Base-by-base conservation (phyloP, 805 yeast genomes). In the Kodamaea hsintzibuensis region DNA sequence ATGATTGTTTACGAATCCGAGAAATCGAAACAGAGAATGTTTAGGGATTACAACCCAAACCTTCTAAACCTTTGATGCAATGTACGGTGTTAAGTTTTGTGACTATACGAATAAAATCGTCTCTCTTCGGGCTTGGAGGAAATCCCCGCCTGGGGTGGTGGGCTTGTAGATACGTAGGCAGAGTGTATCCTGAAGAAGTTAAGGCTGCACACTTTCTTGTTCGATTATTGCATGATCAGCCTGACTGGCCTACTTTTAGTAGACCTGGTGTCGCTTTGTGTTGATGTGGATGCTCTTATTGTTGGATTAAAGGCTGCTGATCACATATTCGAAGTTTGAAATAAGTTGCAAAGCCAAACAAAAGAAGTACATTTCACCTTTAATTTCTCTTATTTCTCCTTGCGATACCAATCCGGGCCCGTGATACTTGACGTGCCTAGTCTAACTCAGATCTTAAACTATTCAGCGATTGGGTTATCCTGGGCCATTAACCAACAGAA, bases 271-370 rank as follows among this genome's bases (percentile, higher is more conserved):
- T 16, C 25, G 22, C 9, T 40, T 40, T 16, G 44, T 19, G 25
- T 16, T 17, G n/a, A 16, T 17, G n/a, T 40, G 19, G 19, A 2
- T 7, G 35, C 13, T 16, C 19, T 12, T 40, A 10, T 40, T 16
- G 44, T 40, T n/a, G 44, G 13, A 17, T 40, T n/a, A 40, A 19
- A 16, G 44, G 44, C 44, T 40, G 44, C 25, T 14, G 25, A 40
- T 40, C 44, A 40, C 44, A 40, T 40, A 40, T 40, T 40, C 44
- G 44, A 40, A 40, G 44, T 13, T 7, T 16, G 44, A 17, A 17
- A 10, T 19, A 30, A 5, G 35, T 40, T 40, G 25, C 44, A 17
- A 17, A 40, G 14, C 17, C 25, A 25, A 19, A 17, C 44, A 19
- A 16, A 13, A 16, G 44, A 19, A 17, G 44, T 40, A 16, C 19